phyloP scores from a whole-genome alignment of 352 stramenopile genomes.

The Globisporangium emineosum region DNA sequence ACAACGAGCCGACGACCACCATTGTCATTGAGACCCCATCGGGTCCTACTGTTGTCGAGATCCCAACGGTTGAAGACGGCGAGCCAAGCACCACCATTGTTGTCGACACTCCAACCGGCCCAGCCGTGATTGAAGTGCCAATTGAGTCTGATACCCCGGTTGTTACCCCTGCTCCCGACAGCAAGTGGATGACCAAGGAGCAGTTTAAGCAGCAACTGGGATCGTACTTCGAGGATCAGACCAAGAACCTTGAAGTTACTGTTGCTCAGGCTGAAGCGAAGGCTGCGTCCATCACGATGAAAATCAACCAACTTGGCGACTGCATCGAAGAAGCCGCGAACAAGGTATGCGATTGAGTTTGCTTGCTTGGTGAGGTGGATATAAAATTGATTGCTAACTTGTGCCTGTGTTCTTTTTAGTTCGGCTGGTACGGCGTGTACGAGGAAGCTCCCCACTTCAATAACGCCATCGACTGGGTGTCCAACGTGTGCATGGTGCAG shows the following conservation, averaged over 20 bases:
- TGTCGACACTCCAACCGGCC: conserved; percentile 7
- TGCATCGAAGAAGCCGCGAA: conserved; percentile 43
- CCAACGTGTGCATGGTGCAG: conserved; percentile 34
- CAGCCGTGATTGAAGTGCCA: conserved; percentile 3
- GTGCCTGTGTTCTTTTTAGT: conserved; percentile 21
- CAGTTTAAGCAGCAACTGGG: conserved; percentile 39
- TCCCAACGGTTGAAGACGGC: not conserved
- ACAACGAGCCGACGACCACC: not conserved
- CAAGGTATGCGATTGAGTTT: conserved; percentile 29
- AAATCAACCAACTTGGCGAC: conserved; percentile 31
- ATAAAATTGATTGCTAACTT: not conserved
- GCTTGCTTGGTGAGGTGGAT: not conserved
- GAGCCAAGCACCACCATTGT: conserved; percentile 9
- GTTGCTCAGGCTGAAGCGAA: conserved; percentile 23
- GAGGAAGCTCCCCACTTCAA: conserved; percentile 42
- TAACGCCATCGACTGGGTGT: conserved; percentile 45
- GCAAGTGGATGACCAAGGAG: not conserved
- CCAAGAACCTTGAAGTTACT: conserved; percentile 25
- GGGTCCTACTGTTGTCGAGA: not conserved
- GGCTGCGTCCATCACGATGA: conserved; percentile 16
- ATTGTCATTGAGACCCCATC: conserved; percentile 2
- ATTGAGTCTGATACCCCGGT: conserved; percentile 1
- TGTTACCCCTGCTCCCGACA: not conserved
- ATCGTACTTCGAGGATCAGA: conserved; percentile 27
- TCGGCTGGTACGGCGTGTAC: conserved; percentile 55